These are phyloP conservation scores for Cercospora berteroae DNA, from an alignment of 2,329 filamentous ascomycete species.

Conservation along the genomic window DNA sequence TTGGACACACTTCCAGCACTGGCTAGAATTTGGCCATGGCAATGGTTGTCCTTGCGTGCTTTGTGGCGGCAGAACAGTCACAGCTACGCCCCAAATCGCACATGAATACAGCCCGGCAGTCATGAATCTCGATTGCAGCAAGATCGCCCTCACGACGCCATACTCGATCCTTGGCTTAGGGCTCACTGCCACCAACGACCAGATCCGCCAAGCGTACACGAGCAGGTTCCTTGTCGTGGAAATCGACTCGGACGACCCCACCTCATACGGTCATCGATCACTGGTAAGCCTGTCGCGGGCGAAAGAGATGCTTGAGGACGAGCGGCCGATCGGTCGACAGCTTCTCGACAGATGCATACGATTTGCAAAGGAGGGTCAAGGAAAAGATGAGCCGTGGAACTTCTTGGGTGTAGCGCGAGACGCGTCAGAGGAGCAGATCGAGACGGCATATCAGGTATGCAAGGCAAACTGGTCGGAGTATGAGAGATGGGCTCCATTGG, in stretches of 20 bases:
- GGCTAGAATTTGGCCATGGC: constrained; percentile 50
- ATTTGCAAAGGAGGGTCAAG: neutral
- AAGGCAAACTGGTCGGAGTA: neutral
- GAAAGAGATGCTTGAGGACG: neutral
- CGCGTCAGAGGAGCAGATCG: neutral
- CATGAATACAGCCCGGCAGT: neutral
- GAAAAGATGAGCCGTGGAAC: neutral
- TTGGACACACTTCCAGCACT: constrained; percentile 56
- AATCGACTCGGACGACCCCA: neutral
- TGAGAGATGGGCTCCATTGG: neutral
- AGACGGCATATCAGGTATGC: neutral
- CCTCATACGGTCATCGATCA: neutral
- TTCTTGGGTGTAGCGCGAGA: neutral
- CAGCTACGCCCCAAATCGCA: neutral
- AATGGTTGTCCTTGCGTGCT: constrained; percentile 52
- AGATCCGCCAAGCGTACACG: neutral
- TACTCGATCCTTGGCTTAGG: neutral
- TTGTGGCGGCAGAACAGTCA: constrained; percentile 38
- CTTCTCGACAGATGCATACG: neutral
- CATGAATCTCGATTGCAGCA: neutral
- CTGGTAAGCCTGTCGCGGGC: neutral
- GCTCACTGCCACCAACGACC: neutral
- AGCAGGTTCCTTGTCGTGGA: neutral
- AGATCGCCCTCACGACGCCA: neutral
- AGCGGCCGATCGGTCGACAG: neutral